phyloP scores from a whole-genome alignment of 805 yeast genomes.

The Pichia ethanolica region DNA sequence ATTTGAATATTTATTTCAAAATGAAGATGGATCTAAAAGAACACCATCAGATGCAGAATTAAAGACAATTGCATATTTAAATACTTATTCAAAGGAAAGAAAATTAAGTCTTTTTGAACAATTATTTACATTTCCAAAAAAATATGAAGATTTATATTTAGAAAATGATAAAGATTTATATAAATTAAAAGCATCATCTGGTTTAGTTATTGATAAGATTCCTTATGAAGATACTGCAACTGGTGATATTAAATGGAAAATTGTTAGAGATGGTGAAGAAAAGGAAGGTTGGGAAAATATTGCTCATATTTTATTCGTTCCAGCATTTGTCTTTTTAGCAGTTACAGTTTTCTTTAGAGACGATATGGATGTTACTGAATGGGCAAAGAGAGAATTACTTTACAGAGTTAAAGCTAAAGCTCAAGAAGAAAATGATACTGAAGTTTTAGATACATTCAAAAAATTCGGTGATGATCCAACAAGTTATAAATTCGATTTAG shows the following conservation, averaged over 20 bases:
- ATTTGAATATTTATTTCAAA: conserved; percentile 59
- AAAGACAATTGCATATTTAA: conserved; percentile 64
- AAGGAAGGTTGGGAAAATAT: conserved; percentile 84
- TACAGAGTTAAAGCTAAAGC: conserved; percentile 66
- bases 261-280: conserved; percentile 59
- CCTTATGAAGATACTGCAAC: conserved; percentile 75
- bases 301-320: conserved; percentile 65
- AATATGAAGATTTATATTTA: conserved; percentile 44
- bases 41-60: conserved; percentile 64
- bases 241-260: conserved; percentile 73
- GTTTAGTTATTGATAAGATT: conserved; percentile 70
- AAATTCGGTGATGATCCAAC: conserved; percentile 31
- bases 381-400: conserved; percentile 81
- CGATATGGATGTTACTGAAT: conserved; percentile 46
- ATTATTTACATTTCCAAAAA: conserved; percentile 40
- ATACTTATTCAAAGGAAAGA: conserved; percentile 49
- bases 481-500: conserved; percentile 40
- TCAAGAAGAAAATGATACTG: conserved; percentile 47
- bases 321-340: conserved; percentile 53
- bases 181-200: conserved; percentile 49
- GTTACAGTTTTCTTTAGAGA: conserved; percentile 45
- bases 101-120: conserved; percentile 42
- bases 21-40: conserved; percentile 69
- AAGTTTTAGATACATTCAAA: conserved; percentile 38
- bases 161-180: conserved; percentile 57